Base-by-base conservation (phyloP, 2,329 filamentous ascomycete species). In the Coleophoma eucalyptorum region DNA sequence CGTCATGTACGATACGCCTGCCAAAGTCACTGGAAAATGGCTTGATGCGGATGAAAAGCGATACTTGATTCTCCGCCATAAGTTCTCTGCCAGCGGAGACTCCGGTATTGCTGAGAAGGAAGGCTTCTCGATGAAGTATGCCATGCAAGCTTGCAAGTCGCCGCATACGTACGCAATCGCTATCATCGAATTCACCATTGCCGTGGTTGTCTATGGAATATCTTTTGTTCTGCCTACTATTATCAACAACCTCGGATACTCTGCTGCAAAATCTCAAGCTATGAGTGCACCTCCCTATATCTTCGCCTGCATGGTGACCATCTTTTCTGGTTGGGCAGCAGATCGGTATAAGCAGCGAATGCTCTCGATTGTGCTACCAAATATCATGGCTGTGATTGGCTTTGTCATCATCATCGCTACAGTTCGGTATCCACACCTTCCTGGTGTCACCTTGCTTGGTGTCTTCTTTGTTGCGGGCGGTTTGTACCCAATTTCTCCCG, bases 391-490 rank as follows among this genome's bases (percentile, higher is more conserved):
- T 46, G 84, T 95, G 50, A 65, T 78, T 1, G 91, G 90, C 2
- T 91, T 94, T 57, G 81, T 73, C 3, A 88, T 91, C 51, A 76
- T 96, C 15, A 71, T 93, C n/a, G 50, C 31, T 26, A 33, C 20
- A 15, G 40, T 42, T 42, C 40, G 40, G 21, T 42, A 42, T 16
- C 19, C 19, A 11, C 72, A 75, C 3, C 72, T 73, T 7, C 75
- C 90, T 0, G 77, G 75, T 0, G 83, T 91, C 0, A 84, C 90
- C 62, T 96, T 96, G 65, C 87, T 84, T 0, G 90, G 87, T 0
- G 86, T 82, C 0, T 96, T 94, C 67, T 74, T 96, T 0, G 90
- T 86, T 0, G 90, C 91, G 0, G 74, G 91, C 53, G 90, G 90
- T 1, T 94, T 95, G 59, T 96, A 95, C 62, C 71, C 71, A 0